A percentile compares a stretch with the other conserved stretches of the same genome.
phyloP scores from a whole-genome alignment of 2,329 filamentous ascomycete genomes.

The Biscogniauxia mediterranea region DNA sequence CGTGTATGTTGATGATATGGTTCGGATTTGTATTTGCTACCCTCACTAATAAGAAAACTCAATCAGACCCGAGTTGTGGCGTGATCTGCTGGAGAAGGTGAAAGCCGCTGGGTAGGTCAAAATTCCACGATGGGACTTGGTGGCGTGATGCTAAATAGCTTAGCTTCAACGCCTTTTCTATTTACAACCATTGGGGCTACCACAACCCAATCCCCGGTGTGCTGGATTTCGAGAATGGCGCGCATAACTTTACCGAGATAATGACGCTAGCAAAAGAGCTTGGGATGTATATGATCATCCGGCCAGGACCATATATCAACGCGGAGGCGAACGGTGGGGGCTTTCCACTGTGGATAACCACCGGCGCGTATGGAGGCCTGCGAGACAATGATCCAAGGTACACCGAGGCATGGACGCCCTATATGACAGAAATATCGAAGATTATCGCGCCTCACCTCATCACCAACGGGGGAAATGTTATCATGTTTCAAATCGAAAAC shows the following conservation, averaged over 20 bases:
- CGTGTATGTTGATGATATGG: conserved; percentile 32
- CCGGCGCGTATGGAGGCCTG: conserved; percentile 54
- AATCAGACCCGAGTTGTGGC: conserved; percentile 37
- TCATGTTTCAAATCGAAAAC: conserved; percentile 59
- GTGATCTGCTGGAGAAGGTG: conserved; percentile 42
- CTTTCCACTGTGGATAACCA: conserved; percentile 61
- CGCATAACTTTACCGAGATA: conserved; percentile 51
- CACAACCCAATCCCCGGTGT: conserved; percentile 36
- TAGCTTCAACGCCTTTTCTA: conserved; percentile 43
- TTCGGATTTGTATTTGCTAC: rapidly evolving
- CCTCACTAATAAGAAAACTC: not conserved
- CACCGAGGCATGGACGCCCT: conserved; percentile 53
- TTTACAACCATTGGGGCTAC: conserved; percentile 43
- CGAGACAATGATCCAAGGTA: conserved; percentile 53
- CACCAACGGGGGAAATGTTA: conserved; percentile 56
- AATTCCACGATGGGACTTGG: not conserved
- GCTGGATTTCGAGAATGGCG: conserved; percentile 50
- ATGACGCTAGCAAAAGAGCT: conserved; percentile 52
- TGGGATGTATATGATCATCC: conserved; percentile 53
- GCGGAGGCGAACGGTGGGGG: conserved; percentile 63
- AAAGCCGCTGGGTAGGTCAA: conserved; percentile 37
- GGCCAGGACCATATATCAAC: conserved; percentile 62
- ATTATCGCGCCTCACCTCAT: conserved; percentile 52
- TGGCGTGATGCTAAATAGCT: not conserved
- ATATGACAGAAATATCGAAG: conserved; percentile 48